phyloP scores from a whole-genome alignment of 768 basidiomycete genomes.

The Suillus occidentalis region DNA sequence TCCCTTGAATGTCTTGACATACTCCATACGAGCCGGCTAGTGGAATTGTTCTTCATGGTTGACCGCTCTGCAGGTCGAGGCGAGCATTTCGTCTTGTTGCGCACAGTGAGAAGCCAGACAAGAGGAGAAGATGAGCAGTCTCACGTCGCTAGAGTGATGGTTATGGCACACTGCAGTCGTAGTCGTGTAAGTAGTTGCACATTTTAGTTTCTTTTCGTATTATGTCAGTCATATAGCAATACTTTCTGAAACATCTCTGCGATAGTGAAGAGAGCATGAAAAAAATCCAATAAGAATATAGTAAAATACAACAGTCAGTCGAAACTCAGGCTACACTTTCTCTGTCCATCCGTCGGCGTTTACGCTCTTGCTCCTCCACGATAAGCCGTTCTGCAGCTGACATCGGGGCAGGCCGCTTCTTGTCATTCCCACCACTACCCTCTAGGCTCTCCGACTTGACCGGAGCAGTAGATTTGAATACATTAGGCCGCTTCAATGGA shows the following conservation, averaged over 20 bases:
- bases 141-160: no score
- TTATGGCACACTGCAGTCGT: not conserved
- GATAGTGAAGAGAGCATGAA: not conserved
- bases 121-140: no score
- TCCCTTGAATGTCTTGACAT: no score
- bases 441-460: slow-evolving; percentile 32
- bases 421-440: slow-evolving; percentile 44
- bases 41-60: no score
- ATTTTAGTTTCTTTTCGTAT: not conserved
- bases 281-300: slow-evolving; percentile 10
- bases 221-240: not conserved
- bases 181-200: not conserved
- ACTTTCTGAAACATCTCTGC: not conserved
- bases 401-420: slow-evolving; percentile 66
- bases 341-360: slow-evolving; percentile 73
- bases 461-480: slow-evolving; percentile 56
- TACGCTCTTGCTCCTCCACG: slow-evolving; percentile 87
- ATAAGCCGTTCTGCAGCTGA: slow-evolving; percentile 86
- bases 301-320: slow-evolving; percentile 1
- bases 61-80: no score
- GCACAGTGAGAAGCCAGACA: no score
- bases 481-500: slow-evolving; percentile 72
- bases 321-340: slow-evolving; percentile 25
- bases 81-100: no score
- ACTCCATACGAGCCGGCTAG: no score